A percentile compares a stretch with the other conserved stretches of the same genome.
Evolutionary conservation across 78 protist species (phyloP).

Genomic region (Diacronema lutheri): DNA sequence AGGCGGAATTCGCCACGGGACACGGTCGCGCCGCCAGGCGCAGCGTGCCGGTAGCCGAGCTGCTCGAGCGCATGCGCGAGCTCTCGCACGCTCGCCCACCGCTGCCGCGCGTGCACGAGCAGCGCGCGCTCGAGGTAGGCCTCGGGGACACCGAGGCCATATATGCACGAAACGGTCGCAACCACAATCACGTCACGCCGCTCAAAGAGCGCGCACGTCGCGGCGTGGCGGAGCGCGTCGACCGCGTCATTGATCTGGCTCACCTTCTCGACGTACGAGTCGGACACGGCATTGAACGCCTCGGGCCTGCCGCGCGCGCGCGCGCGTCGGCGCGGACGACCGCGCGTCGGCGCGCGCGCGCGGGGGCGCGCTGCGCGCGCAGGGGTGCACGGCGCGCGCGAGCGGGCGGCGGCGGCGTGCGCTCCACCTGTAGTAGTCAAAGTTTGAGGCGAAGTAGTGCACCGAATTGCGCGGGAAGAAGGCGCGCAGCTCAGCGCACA

Average conservation of each 20-base stretch:
- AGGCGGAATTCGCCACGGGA: too few relatives aligned
- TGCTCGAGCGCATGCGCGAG: background rate
- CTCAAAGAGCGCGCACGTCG: conserved; percentile 38
- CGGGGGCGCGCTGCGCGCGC: too few relatives aligned
- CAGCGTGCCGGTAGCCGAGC: background rate
- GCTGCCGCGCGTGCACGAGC: background rate
- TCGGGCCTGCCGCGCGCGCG: too few relatives aligned
- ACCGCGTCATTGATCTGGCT: conserved; percentile 2
- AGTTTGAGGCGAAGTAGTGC: conserved; percentile 34
- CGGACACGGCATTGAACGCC: background rate
- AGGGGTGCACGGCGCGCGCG: too few relatives aligned
- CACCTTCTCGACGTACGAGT: background rate
- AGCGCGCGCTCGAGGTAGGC: background rate
- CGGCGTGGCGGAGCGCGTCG: conserved; percentile 43
- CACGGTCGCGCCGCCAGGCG: too few relatives aligned
- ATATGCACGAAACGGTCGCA: conserved; percentile 33
- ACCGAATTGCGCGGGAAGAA: conserved; percentile 28
- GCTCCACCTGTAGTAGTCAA: conserved; percentile 39
- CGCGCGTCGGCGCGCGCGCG: too few relatives aligned
- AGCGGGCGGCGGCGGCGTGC: too few relatives aligned
- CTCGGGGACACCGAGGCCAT: conserved; percentile 16
- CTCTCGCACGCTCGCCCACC: too few relatives aligned
- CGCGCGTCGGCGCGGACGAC: too few relatives aligned
- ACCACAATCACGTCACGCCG: conserved; percentile 35
- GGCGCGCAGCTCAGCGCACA: conserved; percentile 29